Percentiles rank a stretch among this genome's conserved stretches.
Evolutionary conservation across 768 basidiomycete genomes (phyloP).

Genomic region (Candolleomyces eurysporus): DNA sequence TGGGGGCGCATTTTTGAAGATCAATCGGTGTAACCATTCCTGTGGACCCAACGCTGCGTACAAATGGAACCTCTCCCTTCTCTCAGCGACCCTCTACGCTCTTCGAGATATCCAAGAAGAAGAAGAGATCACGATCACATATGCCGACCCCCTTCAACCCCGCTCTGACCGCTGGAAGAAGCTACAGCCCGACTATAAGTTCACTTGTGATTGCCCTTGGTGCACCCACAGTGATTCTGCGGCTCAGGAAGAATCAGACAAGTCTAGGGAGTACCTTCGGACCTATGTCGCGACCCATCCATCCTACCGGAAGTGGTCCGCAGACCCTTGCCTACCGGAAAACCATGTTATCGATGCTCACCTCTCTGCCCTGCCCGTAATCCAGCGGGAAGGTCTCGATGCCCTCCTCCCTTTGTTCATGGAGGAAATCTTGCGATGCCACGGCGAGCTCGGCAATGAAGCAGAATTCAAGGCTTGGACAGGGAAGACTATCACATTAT

Average conservation of each 20-base stretch:
- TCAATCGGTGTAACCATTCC: conserved; percentile 46
- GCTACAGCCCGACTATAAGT: conserved; percentile 38
- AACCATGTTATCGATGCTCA: conserved; percentile 38
- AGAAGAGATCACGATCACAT: conserved; percentile 47
- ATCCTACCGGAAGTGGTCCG: conserved; percentile 40
- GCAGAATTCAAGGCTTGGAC: conserved; percentile 36
- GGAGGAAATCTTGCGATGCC: conserved; percentile 42
- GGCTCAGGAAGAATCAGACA: conserved; percentile 18
- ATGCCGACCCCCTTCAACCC: conserved; percentile 38
- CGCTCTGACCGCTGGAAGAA: conserved; percentile 30
- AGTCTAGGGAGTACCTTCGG: conserved; percentile 19
- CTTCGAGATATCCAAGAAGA: conserved; percentile 34
- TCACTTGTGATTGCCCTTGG: conserved; percentile 38
- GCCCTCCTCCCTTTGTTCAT: conserved; percentile 39
- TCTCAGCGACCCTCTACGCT: conserved; percentile 40
- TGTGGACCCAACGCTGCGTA: conserved; percentile 44
- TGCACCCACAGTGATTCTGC: conserved; percentile 20
- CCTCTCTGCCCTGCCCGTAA: conserved; percentile 33
- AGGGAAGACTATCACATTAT: conserved; percentile 23
- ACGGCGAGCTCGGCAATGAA: conserved; percentile 39
- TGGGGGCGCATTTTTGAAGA: conserved; percentile 40
- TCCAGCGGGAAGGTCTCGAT: conserved; percentile 41
- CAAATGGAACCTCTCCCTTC: conserved; percentile 38
- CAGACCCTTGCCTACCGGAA: conserved; percentile 39
- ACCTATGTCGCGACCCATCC: conserved; percentile 35